Evolutionary conservation across 2,329 filamentous ascomycete genomes (phyloP), one percentile per base, ranked within the genome.

Genomic region (Macrophomina pseudophaseolina): DNA sequence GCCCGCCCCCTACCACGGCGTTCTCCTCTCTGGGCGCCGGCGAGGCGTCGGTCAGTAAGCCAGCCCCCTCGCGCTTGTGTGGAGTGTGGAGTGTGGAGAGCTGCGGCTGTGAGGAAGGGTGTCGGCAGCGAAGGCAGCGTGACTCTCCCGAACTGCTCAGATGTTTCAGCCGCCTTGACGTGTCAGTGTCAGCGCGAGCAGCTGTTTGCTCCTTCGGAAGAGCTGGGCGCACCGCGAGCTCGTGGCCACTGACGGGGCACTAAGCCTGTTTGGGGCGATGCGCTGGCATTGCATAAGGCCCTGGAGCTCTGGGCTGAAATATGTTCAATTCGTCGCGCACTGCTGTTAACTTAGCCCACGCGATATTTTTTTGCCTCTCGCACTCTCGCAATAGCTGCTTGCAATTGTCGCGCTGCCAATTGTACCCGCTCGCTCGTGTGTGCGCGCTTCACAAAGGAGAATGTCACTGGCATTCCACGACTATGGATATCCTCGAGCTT

Each of bases 221-320:
- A 32, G 40, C 38, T 42, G 58, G 58, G 32, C 32, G 44, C 58
- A 48, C 58, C 44, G 58, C 58, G 30, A 62, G 42, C 58, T 62
- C 58, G 58, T 62, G 58, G 58, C 58, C 58, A 48, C 42, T 38
- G 42, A 38, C 42, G 42, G 58, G 8, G 23, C 58, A 30, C 58
- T 62, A 62, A 62, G 44, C 58, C 58, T 3, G 18, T 62, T 62
- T 28, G 42, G 58, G 58, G 30, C 16, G 58, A 62, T 62, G 58
- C 58, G 58, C 58, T 62, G 58, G 58, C 58, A 62, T 62, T 62
- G 58, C 58, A 62, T 62, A 44, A 62, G 58, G 58, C 58, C 58
- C 58, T 62, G 58, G 58, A 62, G 58, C 44, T 38, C 58, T 62
- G 58, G 42, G 58, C 58, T 62, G 58, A 62, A 62, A 62, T 62